Conservation (phyloP, 306 rosid genomes). For the Citrullus amarus region DNA sequence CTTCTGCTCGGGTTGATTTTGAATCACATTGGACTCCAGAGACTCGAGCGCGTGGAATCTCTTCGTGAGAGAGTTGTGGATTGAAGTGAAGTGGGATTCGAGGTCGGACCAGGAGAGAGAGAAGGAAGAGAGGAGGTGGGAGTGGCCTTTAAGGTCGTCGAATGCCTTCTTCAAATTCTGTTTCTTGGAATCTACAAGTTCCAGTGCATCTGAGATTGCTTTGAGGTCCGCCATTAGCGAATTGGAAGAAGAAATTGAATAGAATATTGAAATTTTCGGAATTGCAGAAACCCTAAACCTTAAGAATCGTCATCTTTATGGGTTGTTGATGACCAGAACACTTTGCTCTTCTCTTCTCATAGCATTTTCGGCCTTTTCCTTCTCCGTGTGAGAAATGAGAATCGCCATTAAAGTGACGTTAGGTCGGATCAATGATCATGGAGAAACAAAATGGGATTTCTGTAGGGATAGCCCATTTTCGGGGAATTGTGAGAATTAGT, state of each 20-base stretch:
- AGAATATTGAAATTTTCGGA: too few relatives aligned
- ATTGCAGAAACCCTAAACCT: conserved; percentile 7
- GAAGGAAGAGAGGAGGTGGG: conserved; percentile 36
- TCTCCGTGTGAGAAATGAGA: too few relatives aligned
- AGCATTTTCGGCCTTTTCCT: background rate
- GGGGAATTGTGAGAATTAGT: too few relatives aligned
- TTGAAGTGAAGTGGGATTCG: conserved; percentile 47
- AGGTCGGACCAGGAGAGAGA: conserved; percentile 51
- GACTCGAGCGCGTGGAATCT: conserved; percentile 45
- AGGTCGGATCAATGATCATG: too few relatives aligned
- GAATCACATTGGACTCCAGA: conserved; percentile 21
- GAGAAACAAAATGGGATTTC: too few relatives aligned
- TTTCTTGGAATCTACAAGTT: conserved; percentile 43
- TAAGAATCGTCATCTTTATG: background rate
- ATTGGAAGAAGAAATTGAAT: background rate
- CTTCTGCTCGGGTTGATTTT: background rate
- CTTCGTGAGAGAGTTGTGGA: conserved; percentile 31
- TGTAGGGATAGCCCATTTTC: too few relatives aligned
- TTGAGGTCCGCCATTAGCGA: conserved; percentile 23
- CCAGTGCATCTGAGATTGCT: conserved; percentile 40
- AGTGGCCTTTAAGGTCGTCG: conserved; percentile 51
- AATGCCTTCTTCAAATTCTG: conserved; percentile 47
- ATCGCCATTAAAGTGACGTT: too few relatives aligned
- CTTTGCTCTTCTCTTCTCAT: background rate
- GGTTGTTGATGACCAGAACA: background rate